A percentile compares a stretch with the other conserved stretches of the same genome.
Evolutionary conservation across 2,329 filamentous ascomycete genomes (phyloP).

Genomic region (Tolypocladium tropicale): DNA sequence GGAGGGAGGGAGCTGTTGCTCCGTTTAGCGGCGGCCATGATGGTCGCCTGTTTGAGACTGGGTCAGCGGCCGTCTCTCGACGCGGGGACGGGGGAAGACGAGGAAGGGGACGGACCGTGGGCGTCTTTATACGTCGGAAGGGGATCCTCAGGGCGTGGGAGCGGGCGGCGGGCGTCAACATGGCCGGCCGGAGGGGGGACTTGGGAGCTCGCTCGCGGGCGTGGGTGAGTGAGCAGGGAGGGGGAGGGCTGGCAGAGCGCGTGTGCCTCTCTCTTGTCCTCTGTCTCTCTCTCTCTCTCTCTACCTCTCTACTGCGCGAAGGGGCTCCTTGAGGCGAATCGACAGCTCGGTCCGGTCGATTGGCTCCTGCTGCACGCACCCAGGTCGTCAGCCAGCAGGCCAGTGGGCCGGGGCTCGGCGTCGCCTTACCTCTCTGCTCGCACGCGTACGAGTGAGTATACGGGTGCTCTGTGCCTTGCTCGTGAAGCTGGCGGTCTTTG

Average conservation of each 20-base stretch:
- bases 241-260: too few species aligned
- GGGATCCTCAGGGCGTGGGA: conserved; percentile 22
- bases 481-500: neutral
- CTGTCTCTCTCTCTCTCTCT: too few species aligned
- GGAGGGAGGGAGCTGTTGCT: conserved; percentile 47
- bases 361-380: too few species aligned
- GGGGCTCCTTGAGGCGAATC: too few species aligned
- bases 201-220: too few species aligned
- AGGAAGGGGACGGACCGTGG: conserved; percentile 4
- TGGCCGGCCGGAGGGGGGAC: conserved; percentile 14
- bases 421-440: too few species aligned
- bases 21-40: conserved; percentile 44
- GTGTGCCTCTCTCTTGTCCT: neutral
- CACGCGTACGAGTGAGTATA: too few species aligned
- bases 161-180: conserved; percentile 23
- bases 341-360: too few species aligned
- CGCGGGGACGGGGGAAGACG: neutral
- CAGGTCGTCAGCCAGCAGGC: too few species aligned
- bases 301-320: too few species aligned
- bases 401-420: too few species aligned
- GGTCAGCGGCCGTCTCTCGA: neutral
- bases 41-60: conserved; percentile 8
- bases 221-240: too few species aligned
- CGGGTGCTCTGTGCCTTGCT: neutral
- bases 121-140: conserved; percentile 18